Base-by-base conservation (phyloP, 2,329 filamentous ascomycete species). In the Alternaria brassicae region DNA sequence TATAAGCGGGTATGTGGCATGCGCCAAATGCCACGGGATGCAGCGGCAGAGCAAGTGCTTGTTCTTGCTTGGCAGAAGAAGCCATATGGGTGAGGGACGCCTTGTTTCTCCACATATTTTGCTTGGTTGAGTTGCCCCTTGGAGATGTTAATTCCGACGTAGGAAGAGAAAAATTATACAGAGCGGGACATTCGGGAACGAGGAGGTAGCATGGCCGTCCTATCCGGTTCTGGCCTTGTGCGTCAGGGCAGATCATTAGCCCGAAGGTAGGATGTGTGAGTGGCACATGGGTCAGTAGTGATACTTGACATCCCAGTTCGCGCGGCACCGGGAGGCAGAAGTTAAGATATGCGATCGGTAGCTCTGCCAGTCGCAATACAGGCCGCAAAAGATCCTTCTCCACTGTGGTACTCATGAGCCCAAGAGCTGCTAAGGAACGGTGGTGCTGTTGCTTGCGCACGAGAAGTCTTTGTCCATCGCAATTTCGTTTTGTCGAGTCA, bases 401-500 rank as follows among this genome's bases (percentile, higher is more conserved):
- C 30, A 39, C 56, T 30, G 37, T 30, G 4, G 23, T 32, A n/a
- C 15, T 23, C 32, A 9, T 39, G 34, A 30, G 8, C 6, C 41
- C 39, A 34, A 55, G 25, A 44, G 32, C 39, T 25, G 51, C 44
- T 37, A 34, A 23, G 40, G 9, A 40, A 40, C 19, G 19, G 34
- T 52, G 32, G 30, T 23, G 49, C 19, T 28, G 19, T 40, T 39
- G 15, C 21, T 34, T 32, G 30, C 30, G 47, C 23, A 36, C 45
- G 44, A 32, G 21, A 42, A 37, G 42, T 17, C 25, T 58, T 58
- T 39, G 40, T 9, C 28, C 36, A 42, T 61, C 28, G 45, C 28
- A 51, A 55, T 52, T 42, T 61, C 36, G 28, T 25, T 21, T 32
- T 10, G 23, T 28, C 56, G 56, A 56, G 59, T 55, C 55, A 55